Base-by-base conservation (phyloP, 2,329 filamentous ascomycete species). In the Alternaria burnsii region DNA sequence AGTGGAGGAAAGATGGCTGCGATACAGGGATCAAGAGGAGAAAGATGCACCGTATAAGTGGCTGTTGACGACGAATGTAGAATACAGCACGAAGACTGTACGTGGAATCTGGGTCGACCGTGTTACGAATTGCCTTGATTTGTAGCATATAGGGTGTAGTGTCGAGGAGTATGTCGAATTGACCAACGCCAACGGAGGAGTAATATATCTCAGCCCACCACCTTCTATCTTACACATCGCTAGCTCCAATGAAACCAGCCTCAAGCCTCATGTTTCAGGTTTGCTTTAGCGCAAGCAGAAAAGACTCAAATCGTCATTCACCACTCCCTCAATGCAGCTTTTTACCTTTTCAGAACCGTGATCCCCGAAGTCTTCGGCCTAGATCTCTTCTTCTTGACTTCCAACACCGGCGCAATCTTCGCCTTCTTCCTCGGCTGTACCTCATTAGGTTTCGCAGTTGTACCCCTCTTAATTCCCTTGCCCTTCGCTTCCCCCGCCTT, bases 351-450 rank as follows among this genome's bases (percentile, higher is more conserved):
- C 9, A 59, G 32, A 26, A 62, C 58, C 11, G 52, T 62, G 18
- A 62, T 24, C 28, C 22, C 57, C 4, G 52, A 26, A 11, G 41
- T 56, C 12, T 18, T 36, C 24, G 28, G 18, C 10, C 3, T 3
- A 30, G 20, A 28, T 10, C 18, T 44, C 34, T 61, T 66, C 40
- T 52, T 58, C 52, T 65, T 62, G 1, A 32, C 32, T 26, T 60
- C 62, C 5, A 28, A 4, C 43, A 51, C 50, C 42, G 28, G 52
- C 30, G 51, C 61, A n/a, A 48, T 55, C 59, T 73, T 71, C 9
- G 48, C 24, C 56, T 70, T 73, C 65, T 71, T 72, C 59, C 61
- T 65, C 22, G 60, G 28, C 48, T 61, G 40, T 38, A 71, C n/a
- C 14, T 44, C 43, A 43, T 63, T 65, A 34, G 58, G 60, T 28